Percentiles rank a stretch among this genome's conserved stretches.
Evolutionary conservation across 169 alveolate species (phyloP).

Genomic region (Eimeria tenella): DNA sequence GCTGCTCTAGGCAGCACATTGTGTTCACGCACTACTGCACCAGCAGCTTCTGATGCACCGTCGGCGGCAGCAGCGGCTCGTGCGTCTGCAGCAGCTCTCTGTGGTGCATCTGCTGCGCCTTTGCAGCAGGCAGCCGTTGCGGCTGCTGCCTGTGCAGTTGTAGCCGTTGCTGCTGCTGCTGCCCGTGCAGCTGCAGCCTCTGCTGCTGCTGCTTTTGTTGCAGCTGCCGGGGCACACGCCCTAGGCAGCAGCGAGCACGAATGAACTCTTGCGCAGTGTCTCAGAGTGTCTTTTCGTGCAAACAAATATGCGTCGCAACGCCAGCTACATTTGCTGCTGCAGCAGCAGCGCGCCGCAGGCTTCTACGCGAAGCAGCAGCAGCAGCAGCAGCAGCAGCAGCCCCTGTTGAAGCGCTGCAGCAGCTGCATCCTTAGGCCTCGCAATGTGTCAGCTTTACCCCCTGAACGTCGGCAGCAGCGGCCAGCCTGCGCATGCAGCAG

Average conservation of each 20-base stretch:
- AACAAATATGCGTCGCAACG: background rate
- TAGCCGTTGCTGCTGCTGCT: too few species aligned
- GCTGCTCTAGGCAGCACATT: too few species aligned
- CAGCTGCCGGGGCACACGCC: too few species aligned
- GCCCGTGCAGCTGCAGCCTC: too few species aligned
- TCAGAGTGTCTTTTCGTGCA: background rate
- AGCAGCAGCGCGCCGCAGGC: background rate
- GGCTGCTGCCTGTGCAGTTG: background rate
- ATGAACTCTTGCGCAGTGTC: background rate
- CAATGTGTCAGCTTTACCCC: background rate
- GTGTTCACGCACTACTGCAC: background rate
- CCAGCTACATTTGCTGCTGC: slow-evolving; percentile 18
- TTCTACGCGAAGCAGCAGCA: background rate
- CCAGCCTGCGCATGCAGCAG: slow-evolving; percentile 51
- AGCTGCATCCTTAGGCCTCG: slow-evolving; percentile 33
- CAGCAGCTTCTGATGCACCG: background rate
- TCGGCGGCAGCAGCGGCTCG: background rate
- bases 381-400: slow-evolving; percentile 10
- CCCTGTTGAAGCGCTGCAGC: slow-evolving; percentile 9
- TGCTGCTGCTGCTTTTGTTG: too few species aligned
- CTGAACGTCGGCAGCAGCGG: slow-evolving; percentile 26
- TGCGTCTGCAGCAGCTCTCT: background rate
- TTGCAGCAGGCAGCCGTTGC: background rate
- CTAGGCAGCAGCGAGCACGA: background rate
- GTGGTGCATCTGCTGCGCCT: background rate